phyloP scores from a whole-genome alignment of 2,329 filamentous ascomycete genomes.

The Beauveria sp. region DNA sequence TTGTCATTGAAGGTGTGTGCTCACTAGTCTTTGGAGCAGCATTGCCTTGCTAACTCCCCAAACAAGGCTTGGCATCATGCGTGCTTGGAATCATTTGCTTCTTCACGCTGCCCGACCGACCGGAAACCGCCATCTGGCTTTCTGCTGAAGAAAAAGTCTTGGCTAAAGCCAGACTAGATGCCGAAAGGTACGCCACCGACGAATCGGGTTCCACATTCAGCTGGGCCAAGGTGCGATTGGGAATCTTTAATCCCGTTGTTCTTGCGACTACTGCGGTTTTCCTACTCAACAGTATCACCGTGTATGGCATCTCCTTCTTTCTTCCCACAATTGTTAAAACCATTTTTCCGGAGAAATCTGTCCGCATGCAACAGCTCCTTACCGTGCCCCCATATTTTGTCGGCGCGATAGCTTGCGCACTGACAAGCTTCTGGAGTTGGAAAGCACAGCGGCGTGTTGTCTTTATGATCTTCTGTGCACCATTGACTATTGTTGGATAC shows the following conservation, averaged over 20 bases:
- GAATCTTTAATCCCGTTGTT: slow-evolving; percentile 55
- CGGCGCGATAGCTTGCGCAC: neutral
- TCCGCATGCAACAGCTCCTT: slow-evolving; percentile 52
- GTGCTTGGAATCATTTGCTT: slow-evolving; percentile 49
- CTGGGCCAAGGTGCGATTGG: slow-evolving; percentile 49
- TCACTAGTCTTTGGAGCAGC: neutral
- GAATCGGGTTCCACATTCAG: slow-evolving; percentile 52
- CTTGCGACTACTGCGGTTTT: slow-evolving; percentile 48
- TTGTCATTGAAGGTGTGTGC: slow-evolving; percentile 52
- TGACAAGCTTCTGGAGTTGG: slow-evolving; percentile 8
- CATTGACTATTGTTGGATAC: slow-evolving; percentile 60
- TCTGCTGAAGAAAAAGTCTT: slow-evolving; percentile 54
- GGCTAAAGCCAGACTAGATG: slow-evolving; percentile 51
- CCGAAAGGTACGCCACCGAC: slow-evolving; percentile 49
- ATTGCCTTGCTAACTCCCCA: neutral
- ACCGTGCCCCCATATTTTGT: slow-evolving; percentile 6
- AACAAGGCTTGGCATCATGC: slow-evolving; percentile 42
- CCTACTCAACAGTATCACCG: slow-evolving; percentile 61
- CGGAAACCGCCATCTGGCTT: slow-evolving; percentile 59
- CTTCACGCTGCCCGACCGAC: slow-evolving; percentile 57
- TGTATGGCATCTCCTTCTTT: slow-evolving; percentile 67
- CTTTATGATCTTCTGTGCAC: slow-evolving; percentile 51
- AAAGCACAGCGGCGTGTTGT: neutral
- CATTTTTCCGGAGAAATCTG: slow-evolving; percentile 53
- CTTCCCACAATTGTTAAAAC: slow-evolving; percentile 61